These are phyloP conservation scores for Alopecurus myosuroides DNA, from an alignment of 176 grass and related monocot species.

Conservation along the genomic window DNA sequence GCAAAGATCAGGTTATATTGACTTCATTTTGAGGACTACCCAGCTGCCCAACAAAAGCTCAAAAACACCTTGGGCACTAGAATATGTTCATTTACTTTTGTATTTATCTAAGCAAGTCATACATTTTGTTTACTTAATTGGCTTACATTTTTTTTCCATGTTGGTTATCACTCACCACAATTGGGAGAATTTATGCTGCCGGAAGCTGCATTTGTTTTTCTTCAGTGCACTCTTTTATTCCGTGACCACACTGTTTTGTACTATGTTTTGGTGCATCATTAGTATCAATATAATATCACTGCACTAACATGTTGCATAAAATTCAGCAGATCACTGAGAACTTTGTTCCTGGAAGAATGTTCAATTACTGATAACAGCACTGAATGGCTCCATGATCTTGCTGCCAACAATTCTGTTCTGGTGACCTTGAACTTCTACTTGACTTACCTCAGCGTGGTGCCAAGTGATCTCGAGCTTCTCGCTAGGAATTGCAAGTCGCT, in stretches of 20 bases:
- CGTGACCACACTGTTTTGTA: background rate
- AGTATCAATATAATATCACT: background rate
- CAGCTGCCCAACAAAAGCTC: background rate
- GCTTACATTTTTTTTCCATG: background rate
- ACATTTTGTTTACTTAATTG: background rate
- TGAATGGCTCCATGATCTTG: conserved; percentile 64
- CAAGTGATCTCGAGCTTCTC: conserved; percentile 61
- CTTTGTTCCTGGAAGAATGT: conserved; percentile 70
- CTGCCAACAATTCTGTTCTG: conserved; percentile 46
- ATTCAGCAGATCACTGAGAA: conserved; percentile 53
- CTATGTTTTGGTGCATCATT: background rate
- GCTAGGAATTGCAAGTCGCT: conserved; percentile 63
- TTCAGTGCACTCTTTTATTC: conserved; percentile 2
- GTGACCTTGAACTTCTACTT: conserved; percentile 66
- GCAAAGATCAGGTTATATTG: background rate
- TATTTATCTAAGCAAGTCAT: background rate
- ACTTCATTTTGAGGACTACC: background rate
- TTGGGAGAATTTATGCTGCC: background rate
- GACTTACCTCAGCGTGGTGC: conserved; percentile 46
- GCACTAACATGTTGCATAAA: conserved; percentile 16
- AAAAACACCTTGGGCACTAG: background rate
- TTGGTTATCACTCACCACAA: background rate
- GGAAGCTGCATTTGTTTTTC: conserved; percentile 2
- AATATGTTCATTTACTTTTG: background rate
- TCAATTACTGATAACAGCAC: conserved; percentile 32